Percentiles rank a stretch among this genome's conserved stretches.
Evolutionary conservation across 805 yeast genomes (phyloP).

Genomic region (Torulaspora delbrueckii): DNA sequence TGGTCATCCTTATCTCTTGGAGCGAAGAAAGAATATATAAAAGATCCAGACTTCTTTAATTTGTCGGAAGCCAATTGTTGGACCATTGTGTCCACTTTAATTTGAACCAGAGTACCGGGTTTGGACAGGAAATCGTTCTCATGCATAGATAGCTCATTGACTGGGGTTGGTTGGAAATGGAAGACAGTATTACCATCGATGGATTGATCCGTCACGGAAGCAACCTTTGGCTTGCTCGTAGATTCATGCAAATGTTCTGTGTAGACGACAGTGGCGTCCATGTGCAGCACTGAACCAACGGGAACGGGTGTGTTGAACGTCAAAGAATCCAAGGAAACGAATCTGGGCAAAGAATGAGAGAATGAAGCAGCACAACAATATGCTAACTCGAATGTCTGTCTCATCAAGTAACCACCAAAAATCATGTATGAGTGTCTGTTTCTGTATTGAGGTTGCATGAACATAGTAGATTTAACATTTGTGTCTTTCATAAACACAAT

Average conservation of each 20-base stretch:
- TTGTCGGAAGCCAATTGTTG: conserved; percentile 58
- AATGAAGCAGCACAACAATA: conserved; percentile 90
- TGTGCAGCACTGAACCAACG: conserved; percentile 82
- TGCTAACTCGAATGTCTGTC: conserved; percentile 91
- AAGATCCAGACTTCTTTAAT: conserved; percentile 73
- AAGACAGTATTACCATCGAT: conserved; percentile 26
- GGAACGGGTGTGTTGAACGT: conserved; percentile 94
- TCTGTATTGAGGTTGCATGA: conserved; percentile 96
- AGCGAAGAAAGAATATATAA: conserved; percentile 84
- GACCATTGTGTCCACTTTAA: conserved; percentile 79
- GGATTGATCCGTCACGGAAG: conserved; percentile 29
- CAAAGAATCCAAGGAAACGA: conserved; percentile 84
- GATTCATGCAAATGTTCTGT: conserved; percentile 68
- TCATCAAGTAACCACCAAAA: conserved; percentile 88
- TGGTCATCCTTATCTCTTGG: conserved; percentile 48
- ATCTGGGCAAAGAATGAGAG: conserved; percentile 78
- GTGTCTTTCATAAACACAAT: conserved; percentile 69
- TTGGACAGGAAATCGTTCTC: conserved; percentile 55
- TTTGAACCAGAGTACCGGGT: conserved; percentile 88
- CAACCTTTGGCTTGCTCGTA: conserved; percentile 20
- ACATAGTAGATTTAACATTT: conserved; percentile 62
- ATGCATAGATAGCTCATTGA: conserved; percentile 49
- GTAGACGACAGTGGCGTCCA: conserved; percentile 78
- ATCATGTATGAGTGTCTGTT: conserved; percentile 92
- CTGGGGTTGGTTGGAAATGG: conserved; percentile 53